Conservation (phyloP, 2,329 filamentous ascomycete species). For the Coniochaeta pulveracea region DNA sequence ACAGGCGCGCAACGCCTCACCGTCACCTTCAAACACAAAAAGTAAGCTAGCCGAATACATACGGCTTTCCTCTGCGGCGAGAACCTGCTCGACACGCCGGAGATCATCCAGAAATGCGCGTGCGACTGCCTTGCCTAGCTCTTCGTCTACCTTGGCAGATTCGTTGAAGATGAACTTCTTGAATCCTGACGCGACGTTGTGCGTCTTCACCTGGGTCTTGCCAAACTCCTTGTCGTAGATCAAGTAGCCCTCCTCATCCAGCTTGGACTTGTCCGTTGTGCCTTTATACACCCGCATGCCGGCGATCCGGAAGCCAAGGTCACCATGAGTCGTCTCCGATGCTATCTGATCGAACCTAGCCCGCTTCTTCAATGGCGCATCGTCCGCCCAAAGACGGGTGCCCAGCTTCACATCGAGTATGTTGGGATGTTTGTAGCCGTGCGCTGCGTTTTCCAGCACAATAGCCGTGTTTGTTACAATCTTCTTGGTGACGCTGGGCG, state of each 20-base stretch:
- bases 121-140: conserved; percentile 44
- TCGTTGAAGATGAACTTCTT: conserved; percentile 47
- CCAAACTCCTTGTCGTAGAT: conserved; percentile 56
- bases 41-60: conserved; percentile 55
- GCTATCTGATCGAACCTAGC: conserved; percentile 48
- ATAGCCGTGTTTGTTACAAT: conserved; percentile 73
- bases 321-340: conserved; percentile 45
- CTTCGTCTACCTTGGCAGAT: conserved; percentile 44
- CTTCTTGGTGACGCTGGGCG: conserved; percentile 37
- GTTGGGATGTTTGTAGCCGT: conserved; percentile 74
- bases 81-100: conserved; percentile 36
- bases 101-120: conserved; percentile 42
- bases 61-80: conserved; percentile 45
- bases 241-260: conserved; percentile 43
- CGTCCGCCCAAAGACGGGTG: conserved; percentile 72
- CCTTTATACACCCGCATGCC: conserved; percentile 55
- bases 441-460: conserved; percentile 74
- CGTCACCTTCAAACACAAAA: conserved; percentile 55
- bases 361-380: conserved; percentile 48
- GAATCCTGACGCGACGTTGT: conserved; percentile 43
- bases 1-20: conserved; percentile 36
- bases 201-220: conserved; percentile 35
- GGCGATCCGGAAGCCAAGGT: conserved; percentile 51
- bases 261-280: conserved; percentile 34
- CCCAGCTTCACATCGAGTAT: conserved; percentile 92